These are phyloP conservation scores for Marasmius oreades DNA, from an alignment of 1,284 basidiomycete species.

Conservation along the genomic window DNA sequence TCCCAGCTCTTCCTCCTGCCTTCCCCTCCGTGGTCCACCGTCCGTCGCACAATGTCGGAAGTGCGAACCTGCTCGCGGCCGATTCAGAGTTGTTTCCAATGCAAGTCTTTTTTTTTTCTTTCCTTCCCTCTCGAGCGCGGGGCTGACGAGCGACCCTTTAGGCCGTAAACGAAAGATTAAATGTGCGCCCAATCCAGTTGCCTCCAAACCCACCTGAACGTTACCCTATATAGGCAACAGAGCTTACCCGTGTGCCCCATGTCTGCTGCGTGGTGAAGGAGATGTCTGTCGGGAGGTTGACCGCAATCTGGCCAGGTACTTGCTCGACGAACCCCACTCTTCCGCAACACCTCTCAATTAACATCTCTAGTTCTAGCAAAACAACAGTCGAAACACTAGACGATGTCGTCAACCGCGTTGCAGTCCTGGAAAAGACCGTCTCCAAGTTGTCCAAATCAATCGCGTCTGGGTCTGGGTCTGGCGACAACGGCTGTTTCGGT, in stretches of 20 bases:
- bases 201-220: not conserved
- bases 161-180: conserved; percentile 19
- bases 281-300: conserved; percentile 17
- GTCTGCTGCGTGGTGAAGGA: conserved; percentile 16
- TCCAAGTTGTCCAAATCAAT: conserved; percentile 8
- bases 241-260: conserved; percentile 17
- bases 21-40: not conserved
- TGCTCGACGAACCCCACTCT: not conserved
- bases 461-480: not conserved
- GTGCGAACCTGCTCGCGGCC: conserved; percentile 13
- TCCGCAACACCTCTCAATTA: not conserved
- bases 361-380: conserved; percentile 9
- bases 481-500: not conserved
- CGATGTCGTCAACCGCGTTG: conserved; percentile 14
- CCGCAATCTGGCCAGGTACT: conserved; percentile 11
- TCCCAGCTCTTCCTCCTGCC: not conserved
- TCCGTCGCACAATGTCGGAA: not conserved
- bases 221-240: conserved; percentile 14
- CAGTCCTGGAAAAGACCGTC: conserved; percentile 14
- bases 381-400: conserved; percentile 11
- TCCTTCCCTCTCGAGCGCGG: not conserved
- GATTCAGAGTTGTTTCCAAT: conserved; percentile 18
- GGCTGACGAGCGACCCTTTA: not conserved
- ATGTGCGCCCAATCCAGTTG: conserved; percentile 6
- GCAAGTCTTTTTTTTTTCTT: conserved; percentile 10